Evolutionary conservation across 352 stramenopile genomes (phyloP).

Genomic region (Phytopythium mirpurense): DNA sequence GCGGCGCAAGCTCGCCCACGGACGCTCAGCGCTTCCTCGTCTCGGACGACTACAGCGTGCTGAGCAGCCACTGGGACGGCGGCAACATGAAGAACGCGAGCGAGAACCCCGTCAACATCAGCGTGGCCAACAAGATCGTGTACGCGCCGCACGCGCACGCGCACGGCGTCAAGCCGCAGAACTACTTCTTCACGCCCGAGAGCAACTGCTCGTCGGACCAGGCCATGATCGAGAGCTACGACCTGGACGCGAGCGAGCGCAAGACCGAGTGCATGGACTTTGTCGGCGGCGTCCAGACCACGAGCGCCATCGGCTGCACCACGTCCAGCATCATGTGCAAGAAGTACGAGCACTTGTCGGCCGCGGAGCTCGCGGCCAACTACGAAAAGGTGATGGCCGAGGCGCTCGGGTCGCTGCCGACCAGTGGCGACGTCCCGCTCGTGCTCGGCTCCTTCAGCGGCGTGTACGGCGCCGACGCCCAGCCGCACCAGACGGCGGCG

Average conservation of each 20-base stretch:
- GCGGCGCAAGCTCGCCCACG: conserved; percentile 41
- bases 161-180: conserved; percentile 43
- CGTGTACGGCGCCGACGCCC: conserved; percentile 39
- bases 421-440: conserved; percentile 27
- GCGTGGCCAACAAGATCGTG: conserved; percentile 50
- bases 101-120: conserved; percentile 32
- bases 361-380: conserved; percentile 16
- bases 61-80: conserved; percentile 51
- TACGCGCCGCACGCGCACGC: conserved; percentile 61
- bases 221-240: conserved; percentile 19
- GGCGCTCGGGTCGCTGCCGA: conserved; percentile 32
- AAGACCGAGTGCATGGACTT: conserved; percentile 40
- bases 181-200: conserved; percentile 48
- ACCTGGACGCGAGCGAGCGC: conserved; percentile 10
- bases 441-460: conserved; percentile 61
- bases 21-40: conserved; percentile 30
- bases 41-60: conserved; percentile 29
- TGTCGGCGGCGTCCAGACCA: conserved; percentile 25
- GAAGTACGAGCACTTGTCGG: conserved; percentile 34
- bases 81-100: conserved; percentile 62
- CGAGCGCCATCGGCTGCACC: conserved; percentile 32
- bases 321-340: conserved; percentile 33
- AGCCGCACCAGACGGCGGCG: conserved; percentile 48
- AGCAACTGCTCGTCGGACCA: conserved; percentile 34
- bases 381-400: conserved; percentile 41